phyloP scores from a whole-genome alignment of 164 flowering plant genomes.

The Tinospora cordifolia region DNA sequence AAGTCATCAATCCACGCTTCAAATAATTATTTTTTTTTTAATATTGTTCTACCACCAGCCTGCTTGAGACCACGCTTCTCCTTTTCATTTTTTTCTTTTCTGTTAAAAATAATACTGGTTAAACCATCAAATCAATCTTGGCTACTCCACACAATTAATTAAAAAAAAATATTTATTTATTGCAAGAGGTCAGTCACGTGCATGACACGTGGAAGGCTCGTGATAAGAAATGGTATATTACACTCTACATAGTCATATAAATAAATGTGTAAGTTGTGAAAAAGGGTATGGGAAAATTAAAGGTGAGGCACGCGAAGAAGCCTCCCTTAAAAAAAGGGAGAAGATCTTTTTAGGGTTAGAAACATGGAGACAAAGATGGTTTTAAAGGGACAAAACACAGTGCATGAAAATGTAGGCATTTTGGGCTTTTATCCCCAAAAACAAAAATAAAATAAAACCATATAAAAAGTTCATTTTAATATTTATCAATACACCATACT shows the following conservation, averaged over 20 bases:
- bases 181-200: not conserved
- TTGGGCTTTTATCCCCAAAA: not conserved
- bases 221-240: not conserved
- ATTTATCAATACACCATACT: no score
- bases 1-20: no score
- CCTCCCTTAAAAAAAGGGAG: not conserved
- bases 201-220: not conserved
- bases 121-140: no score
- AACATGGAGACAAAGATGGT: slow-evolving; percentile 33
- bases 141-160: not conserved
- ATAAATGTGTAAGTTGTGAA: not conserved
- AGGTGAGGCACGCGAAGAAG: slow-evolving; percentile 1
- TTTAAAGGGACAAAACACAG: slow-evolving; percentile 48
- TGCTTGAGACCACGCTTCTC: no score
- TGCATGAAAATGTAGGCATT: slow-evolving; percentile 27
- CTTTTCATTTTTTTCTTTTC: no score
- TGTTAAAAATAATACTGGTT: no score
- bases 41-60: no score
- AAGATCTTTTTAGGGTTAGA: slow-evolving; percentile 11
- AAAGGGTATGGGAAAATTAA: not conserved
- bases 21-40: no score
- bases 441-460: not conserved
- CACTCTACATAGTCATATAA: not conserved
- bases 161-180: no score
- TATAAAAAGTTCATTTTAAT: no score